Conservation (phyloP, 768 basidiomycete species). For the Leccinum truebloodii region DNA sequence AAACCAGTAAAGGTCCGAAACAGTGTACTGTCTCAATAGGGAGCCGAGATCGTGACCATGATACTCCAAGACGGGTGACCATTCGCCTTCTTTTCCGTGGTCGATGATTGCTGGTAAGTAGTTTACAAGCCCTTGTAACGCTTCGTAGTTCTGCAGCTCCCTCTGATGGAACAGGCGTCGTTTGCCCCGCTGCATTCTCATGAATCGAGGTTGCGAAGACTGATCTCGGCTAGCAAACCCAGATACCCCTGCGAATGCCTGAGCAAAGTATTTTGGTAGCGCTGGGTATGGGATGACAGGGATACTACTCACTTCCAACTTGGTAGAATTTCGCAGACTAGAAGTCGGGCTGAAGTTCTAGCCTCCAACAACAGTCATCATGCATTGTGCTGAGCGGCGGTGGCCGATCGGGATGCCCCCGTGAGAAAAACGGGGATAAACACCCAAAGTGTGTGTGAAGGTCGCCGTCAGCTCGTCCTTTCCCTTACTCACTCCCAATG, state of each 20-base stretch:
- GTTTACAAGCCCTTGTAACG: not conserved
- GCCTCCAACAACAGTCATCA: not conserved
- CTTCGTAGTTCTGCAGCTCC: not conserved
- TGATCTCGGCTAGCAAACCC: not conserved
- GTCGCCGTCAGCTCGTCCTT: slow-evolving; percentile 9
- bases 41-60: not conserved
- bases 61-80: not conserved
- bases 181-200: not conserved
- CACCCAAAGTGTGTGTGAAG: slow-evolving; percentile 10
- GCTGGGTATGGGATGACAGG: not conserved
- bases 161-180: not conserved
- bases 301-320: not conserved
- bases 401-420: not conserved
- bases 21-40: not conserved
- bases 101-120: not conserved
- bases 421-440: not conserved
- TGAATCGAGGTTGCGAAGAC: not conserved
- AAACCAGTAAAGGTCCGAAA: not conserved
- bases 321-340: not conserved
- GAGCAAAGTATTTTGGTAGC: not conserved
- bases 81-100: not conserved
- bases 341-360: not conserved
- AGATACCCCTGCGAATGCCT: not conserved
- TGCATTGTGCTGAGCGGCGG: not conserved
- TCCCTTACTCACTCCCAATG: slow-evolving; percentile 7